Base-by-base conservation (phyloP, 306 rosid genomes). In the Abrus pulchellus region DNA sequence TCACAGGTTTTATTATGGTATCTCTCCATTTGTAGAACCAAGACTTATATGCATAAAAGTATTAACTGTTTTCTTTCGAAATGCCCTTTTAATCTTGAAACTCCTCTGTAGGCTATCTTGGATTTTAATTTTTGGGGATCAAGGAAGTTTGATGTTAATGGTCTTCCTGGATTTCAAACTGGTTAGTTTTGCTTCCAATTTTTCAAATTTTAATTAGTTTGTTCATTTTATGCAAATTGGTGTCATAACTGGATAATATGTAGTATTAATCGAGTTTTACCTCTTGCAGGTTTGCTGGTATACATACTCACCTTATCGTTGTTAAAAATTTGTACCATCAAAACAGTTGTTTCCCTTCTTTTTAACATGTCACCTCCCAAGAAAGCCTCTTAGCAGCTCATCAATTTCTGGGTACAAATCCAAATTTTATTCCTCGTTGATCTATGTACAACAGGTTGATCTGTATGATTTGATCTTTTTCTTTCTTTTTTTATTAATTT, bases 361-460 rank as follows among this genome's bases (percentile, higher is more conserved):
- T 52, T 76, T 70, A 90, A 92, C 86, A 92, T 90, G 97, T 86
- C 90, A 14, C 97, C 93, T 79, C 93, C 94, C 64, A 90, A 73
- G 83, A 88, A 86, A 61, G 74, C 92, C 29, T 86, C 93, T 28
- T 84, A 84, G 64, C 70, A 57, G 13, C 66, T 56, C 29, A 1
- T 65, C 1, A 12, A 2, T 59, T 48, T 9, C 55, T 67, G 5
- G 43, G 40, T 36, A 2, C 40, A 30, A 74, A 20, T 59, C 47
- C 5, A 38, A 30, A 2, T 41, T 69, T 59, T 4, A 36, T 36
- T 36, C 40, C 4, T 4, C 40, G 40, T 27, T 2, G 3, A 30
- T 20, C 38, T 56, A 7, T 34, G 30, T 13, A 64, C 53, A 13
- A 44, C 32, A 5, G 74, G 43, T 27, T 45, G 72, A 36, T 34